Conservation (phyloP, 2,329 filamentous ascomycete genomes). For the Talaromyces marneffei region DNA sequence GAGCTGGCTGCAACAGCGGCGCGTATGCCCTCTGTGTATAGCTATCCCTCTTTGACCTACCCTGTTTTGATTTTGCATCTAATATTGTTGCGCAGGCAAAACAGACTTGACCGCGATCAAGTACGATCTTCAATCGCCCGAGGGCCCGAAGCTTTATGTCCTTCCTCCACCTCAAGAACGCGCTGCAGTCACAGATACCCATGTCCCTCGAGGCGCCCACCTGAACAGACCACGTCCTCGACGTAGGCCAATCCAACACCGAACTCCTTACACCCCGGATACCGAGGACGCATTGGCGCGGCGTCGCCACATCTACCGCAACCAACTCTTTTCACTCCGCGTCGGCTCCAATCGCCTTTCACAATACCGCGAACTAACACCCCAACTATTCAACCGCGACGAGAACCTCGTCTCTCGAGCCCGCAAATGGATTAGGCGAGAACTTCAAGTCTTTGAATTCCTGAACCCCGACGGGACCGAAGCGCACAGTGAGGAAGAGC, state of each 20-base stretch:
- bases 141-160: slow-evolving; percentile 54
- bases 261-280: slow-evolving; percentile 12
- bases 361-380: slow-evolving; percentile 67
- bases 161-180: slow-evolving; percentile 36
- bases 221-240: slow-evolving; percentile 9
- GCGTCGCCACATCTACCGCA: slow-evolving; percentile 67
- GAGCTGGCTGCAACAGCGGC: slow-evolving; percentile 70
- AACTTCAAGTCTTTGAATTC: slow-evolving; percentile 77
- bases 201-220: neutral
- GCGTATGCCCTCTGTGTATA: slow-evolving; percentile 75
- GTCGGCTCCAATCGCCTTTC: slow-evolving; percentile 77
- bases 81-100: slow-evolving; percentile 39
- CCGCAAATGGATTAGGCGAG: slow-evolving; percentile 73
- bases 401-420: slow-evolving; percentile 67
- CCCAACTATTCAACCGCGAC: slow-evolving; percentile 58
- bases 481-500: slow-evolving; percentile 9
- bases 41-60: slow-evolving; percentile 15
- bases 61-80: neutral
- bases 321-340: slow-evolving; percentile 69
- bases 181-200: neutral
- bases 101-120: slow-evolving; percentile 54
- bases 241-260: slow-evolving; percentile 18
- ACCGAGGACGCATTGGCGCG: slow-evolving; percentile 47
- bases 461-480: slow-evolving; percentile 42
- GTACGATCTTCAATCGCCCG: slow-evolving; percentile 55